Evolutionary conservation across 352 stramenopile species (phyloP).

Genomic region (Phytophthora pseudosyringae): DNA sequence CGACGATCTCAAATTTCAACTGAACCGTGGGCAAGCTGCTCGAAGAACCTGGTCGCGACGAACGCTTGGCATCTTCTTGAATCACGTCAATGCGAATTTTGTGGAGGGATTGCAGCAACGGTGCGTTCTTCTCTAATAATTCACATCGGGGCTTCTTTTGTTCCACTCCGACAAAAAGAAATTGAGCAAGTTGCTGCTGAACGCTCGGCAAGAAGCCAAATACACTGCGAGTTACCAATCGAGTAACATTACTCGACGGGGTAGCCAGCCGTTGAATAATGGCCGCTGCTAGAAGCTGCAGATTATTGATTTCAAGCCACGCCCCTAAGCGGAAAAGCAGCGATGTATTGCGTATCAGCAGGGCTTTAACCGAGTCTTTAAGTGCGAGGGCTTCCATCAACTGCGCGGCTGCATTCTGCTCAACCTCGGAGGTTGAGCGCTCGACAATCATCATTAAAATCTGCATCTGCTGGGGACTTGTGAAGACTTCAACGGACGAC

Average conservation of each 20-base stretch:
- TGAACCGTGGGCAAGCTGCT: not conserved
- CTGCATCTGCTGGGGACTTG: conserved; percentile 19
- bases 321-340: conserved; percentile 22
- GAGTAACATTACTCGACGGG: not conserved
- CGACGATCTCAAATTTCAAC: conserved; percentile 17
- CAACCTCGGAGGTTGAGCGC: conserved; percentile 21
- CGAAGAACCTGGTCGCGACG: not conserved
- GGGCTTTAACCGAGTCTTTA: conserved; percentile 17
- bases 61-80: conserved; percentile 1
- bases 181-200: conserved; percentile 43
- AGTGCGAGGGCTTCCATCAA: conserved; percentile 35
- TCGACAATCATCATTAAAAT: conserved; percentile 42
- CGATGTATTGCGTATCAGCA: conserved; percentile 13
- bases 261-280: conserved; percentile 19
- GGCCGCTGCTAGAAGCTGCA: conserved; percentile 16
- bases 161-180: conserved; percentile 30
- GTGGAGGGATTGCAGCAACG: not conserved
- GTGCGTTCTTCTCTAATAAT: not conserved
- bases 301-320: conserved; percentile 18
- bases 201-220: conserved; percentile 35
- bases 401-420: conserved; percentile 31
- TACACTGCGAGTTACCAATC: not conserved
- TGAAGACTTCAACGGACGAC: conserved; percentile 33
- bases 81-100: conserved; percentile 1
- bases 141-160: not conserved